phyloP scores from a whole-genome alignment of 345 rosid species.

The Luvunga scandens region DNA sequence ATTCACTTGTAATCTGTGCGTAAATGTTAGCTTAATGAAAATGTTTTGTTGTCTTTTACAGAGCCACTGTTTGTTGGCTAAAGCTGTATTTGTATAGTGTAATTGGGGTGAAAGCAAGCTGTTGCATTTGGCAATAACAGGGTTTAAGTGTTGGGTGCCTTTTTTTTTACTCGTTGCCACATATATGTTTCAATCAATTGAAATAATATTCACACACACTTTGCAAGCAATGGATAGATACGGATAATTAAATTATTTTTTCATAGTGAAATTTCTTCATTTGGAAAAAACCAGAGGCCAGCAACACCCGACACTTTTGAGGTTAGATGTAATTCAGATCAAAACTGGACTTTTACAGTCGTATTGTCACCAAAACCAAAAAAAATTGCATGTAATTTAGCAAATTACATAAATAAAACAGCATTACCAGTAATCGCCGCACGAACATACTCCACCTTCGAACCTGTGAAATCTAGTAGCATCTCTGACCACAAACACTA shows the following conservation, averaged over 20 bases:
- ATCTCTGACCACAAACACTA: conserved; percentile 66
- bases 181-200: too few relatives aligned
- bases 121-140: too few relatives aligned
- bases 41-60: not conserved
- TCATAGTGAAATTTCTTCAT: not conserved
- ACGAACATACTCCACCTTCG: conserved; percentile 63
- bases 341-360: not conserved
- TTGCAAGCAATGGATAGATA: not conserved
- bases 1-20: not conserved
- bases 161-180: too few relatives aligned
- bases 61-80: not conserved
- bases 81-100: not conserved
- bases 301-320: too few relatives aligned
- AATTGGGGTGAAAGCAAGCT: not conserved
- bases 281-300: not conserved
- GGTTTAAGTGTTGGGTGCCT: too few relatives aligned
- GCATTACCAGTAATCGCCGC: conserved; percentile 63
- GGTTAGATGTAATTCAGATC: not conserved
- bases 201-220: too few relatives aligned
- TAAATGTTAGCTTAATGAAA: conserved; percentile 3
- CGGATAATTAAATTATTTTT: not conserved
- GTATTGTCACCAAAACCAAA: not conserved
- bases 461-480: conserved; percentile 81
- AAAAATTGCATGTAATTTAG: not conserved
- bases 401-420: not conserved